A percentile compares a stretch with the other conserved stretches of the same genome.
These are phyloP conservation scores for Podospora fimiseda DNA, from an alignment of 495 filamentous ascomycete species.

Conservation along the genomic window DNA sequence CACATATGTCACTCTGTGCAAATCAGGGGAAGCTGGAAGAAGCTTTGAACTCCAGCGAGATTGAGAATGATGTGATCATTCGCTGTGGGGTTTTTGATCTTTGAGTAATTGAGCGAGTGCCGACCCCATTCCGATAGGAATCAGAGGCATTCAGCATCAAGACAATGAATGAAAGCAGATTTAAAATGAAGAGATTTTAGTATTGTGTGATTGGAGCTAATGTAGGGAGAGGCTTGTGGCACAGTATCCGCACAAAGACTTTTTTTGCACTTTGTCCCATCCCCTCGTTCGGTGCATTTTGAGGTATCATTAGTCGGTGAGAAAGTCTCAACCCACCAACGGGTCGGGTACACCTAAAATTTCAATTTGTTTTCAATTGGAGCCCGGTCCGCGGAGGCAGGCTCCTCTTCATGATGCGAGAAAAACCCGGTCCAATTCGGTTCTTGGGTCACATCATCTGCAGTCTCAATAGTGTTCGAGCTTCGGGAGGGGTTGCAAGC, in stretches of 20 bases:
- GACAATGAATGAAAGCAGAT: neutral
- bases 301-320: neutral
- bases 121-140: neutral
- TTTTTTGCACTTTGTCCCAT: neutral
- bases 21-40: neutral
- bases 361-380: neutral
- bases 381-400: conserved; percentile 14
- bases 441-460: conserved; percentile 19
- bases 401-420: conserved; percentile 7
- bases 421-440: conserved; percentile 10
- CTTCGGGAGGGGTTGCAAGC: neutral
- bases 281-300: neutral
- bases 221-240: neutral
- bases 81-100: neutral
- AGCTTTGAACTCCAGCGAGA: neutral
- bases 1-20: neutral
- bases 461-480: conserved; percentile 11
- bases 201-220: neutral
- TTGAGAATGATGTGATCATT: neutral
- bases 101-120: neutral
- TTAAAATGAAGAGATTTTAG: neutral
- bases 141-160: neutral
- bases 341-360: neutral
- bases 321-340: neutral
- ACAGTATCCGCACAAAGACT: neutral